phyloP scores from a whole-genome alignment of 192 early-diverging fungal genomes.

The Rhizoclosmatium sp. region DNA sequence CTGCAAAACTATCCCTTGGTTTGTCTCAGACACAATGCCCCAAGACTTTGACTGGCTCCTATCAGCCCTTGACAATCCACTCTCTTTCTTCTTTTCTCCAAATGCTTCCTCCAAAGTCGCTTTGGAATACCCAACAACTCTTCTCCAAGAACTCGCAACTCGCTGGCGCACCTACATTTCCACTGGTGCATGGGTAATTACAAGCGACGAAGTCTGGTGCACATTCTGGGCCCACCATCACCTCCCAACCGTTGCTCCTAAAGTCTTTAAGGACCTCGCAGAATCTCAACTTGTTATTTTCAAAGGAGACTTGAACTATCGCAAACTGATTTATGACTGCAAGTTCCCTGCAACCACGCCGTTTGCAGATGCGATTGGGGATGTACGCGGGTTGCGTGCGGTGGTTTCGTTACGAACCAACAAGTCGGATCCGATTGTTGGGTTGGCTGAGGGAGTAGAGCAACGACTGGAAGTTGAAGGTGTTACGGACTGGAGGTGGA shows the following conservation, averaged over 20 bases:
- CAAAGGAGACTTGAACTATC: slow-evolving; percentile 97
- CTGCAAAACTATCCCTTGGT: slow-evolving; percentile 92
- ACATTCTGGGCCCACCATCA: slow-evolving; percentile 82
- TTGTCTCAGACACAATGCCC: slow-evolving; percentile 87
- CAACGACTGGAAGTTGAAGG: neutral
- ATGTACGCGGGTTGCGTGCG: slow-evolving; percentile 49
- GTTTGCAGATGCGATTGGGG: slow-evolving; percentile 86
- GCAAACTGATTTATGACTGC: slow-evolving; percentile 93
- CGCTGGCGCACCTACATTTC: slow-evolving; percentile 75
- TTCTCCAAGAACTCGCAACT: slow-evolving; percentile 27
- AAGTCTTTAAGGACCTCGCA: slow-evolving; percentile 68
- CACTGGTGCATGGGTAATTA: slow-evolving; percentile 70
- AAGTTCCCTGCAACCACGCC: slow-evolving; percentile 83
- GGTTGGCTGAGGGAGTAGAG: slow-evolving; percentile 24
- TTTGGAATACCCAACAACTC: slow-evolving; percentile 46
- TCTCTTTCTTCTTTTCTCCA: slow-evolving; percentile 2
- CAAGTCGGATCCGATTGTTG: slow-evolving; percentile 35
- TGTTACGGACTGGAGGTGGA: slow-evolving; percentile 23
- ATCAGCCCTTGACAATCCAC: slow-evolving; percentile 40
- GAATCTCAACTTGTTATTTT: slow-evolving; percentile 79
- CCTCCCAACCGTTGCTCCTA: slow-evolving; percentile 70
- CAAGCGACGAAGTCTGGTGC: slow-evolving; percentile 86
- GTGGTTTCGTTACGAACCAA: slow-evolving; percentile 29
- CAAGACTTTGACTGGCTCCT: slow-evolving; percentile 82
- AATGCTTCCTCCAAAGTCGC: slow-evolving; percentile 34